A percentile compares a stretch with the other conserved stretches of the same genome.
Conservation (phyloP, 1,284 basidiomycete species). For the Heliocybe sulcata region DNA sequence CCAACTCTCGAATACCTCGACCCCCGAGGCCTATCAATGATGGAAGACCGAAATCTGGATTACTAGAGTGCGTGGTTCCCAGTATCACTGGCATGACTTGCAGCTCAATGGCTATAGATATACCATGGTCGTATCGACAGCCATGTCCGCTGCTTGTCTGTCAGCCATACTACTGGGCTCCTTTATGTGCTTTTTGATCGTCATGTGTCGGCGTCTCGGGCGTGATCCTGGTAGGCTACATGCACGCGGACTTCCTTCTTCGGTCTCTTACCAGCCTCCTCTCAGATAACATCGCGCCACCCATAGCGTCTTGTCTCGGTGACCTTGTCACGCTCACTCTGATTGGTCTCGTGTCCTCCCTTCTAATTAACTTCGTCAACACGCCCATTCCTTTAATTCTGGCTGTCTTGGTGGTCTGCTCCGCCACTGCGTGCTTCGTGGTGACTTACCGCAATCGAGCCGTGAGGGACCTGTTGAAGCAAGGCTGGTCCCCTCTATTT, state of each 20-base stretch:
- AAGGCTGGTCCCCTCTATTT: constrained; percentile 89
- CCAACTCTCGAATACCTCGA: constrained; percentile 6
- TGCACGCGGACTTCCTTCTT: background rate
- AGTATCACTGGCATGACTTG: background rate
- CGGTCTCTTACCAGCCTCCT: background rate
- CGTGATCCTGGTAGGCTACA: constrained; percentile 72
- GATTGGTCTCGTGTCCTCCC: constrained; percentile 55
- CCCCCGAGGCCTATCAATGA: constrained; percentile 10
- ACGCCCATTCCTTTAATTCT: constrained; percentile 62
- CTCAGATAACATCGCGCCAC: constrained; percentile 93
- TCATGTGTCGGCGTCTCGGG: constrained; percentile 69
- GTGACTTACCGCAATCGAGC: constrained; percentile 59
- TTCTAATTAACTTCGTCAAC: constrained; percentile 59
- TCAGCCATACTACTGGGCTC: constrained; percentile 81
- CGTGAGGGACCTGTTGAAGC: constrained; percentile 65
- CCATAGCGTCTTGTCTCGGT: constrained; percentile 87
- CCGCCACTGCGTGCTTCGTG: constrained; percentile 45
- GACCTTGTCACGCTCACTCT: constrained; percentile 88
- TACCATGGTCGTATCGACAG: constrained; percentile 81
- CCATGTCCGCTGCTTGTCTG: constrained; percentile 83
- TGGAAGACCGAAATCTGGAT: constrained; percentile 32
- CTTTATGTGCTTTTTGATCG: constrained; percentile 87
- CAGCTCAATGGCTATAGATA: constrained; percentile 37
- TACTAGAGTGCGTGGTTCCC: constrained; percentile 46
- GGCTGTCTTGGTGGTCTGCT: constrained; percentile 46